These are phyloP conservation scores for Ophiocordyceps camponoti-floridani DNA, from an alignment of 2,329 filamentous ascomycete species.

Conservation along the genomic window DNA sequence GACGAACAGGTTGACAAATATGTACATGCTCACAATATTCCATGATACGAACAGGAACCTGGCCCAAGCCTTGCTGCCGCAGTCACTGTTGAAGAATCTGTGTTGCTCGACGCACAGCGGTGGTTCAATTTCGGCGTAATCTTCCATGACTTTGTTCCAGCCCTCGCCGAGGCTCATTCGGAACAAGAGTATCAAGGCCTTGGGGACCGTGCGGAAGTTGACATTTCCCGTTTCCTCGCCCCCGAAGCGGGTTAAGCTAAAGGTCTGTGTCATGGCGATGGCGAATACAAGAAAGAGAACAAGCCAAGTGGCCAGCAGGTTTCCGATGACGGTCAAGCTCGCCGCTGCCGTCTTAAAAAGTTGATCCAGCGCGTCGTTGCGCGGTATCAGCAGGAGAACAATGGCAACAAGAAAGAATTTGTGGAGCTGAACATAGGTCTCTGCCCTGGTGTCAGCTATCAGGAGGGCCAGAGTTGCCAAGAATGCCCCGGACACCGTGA, in stretches of 20 bases:
- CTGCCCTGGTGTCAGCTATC: conserved; percentile 39
- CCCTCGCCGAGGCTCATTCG: conserved; percentile 86
- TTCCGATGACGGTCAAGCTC: conserved; percentile 77
- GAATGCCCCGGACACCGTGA: conserved; percentile 65
- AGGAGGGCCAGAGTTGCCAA: conserved; percentile 61
- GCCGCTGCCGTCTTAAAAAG: conserved; percentile 97
- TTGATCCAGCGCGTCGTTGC: conserved; percentile 93
- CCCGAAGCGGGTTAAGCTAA: conserved; percentile 84
- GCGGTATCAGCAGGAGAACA: conserved; percentile 75
- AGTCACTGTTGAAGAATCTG: conserved; percentile 76
- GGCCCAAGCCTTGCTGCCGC: conserved; percentile 80
- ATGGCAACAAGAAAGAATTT: conserved; percentile 90
- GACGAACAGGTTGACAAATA: conserved; percentile 95
- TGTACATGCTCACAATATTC: conserved; percentile 99
- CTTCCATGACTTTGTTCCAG: conserved; percentile 95
- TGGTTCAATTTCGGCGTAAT: conserved; percentile 64
- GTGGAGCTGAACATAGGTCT: conserved; percentile 61
- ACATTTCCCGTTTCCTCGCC: conserved; percentile 54
- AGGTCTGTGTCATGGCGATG: conserved; percentile 89
- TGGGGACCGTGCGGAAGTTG: conserved; percentile 88
- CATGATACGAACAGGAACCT: conserved; percentile 80
- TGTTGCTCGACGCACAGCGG: conserved; percentile 60
- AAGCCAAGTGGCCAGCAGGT: conserved; percentile 89
- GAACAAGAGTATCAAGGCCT: conserved; percentile 84
- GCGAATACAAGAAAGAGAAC: conserved; percentile 93